Evolutionary conservation across 2,329 filamentous ascomycete species (phyloP), one percentile per base, ranked within the genome.

Genomic region (Tolypocladium ophioglossoides): DNA sequence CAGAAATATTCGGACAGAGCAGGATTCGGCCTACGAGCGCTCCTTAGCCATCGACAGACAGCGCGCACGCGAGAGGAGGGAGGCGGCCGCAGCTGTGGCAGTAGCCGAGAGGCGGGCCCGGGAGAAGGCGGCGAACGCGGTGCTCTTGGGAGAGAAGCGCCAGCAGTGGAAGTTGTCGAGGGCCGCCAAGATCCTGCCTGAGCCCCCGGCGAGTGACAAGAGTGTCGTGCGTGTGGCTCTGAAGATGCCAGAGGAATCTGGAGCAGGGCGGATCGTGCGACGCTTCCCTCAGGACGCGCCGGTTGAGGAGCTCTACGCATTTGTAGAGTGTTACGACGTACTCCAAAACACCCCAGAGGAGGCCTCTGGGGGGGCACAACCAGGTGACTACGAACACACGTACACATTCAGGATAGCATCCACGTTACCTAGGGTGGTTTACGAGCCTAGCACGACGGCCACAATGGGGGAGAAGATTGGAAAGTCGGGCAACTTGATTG

Each of bases 1-100:
- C n/a, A 80, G 92, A 48, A 88, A 75, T 62, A 75, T 99, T 37
- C 82, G 91, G n/a, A 82, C 87, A 57, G 84, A 96, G 68, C 94
- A 99, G 68, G 91, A 97, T 67, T 87, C 83, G 11, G 94, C 94
- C 0, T 99, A 99, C 68, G 91, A 99, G 71, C 83, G 91, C 57
- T 95, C 89, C 0, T 75, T 99, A 34, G 92, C 91, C 11, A 83
- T 85, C 56, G 94, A 99, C 70, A 79, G 91, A 40, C 91, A 96
- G 68, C 85, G 92, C 22, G 87, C 89, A 0, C 79, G 88, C 35
- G 82, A 86, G 67, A 83, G 82, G 66, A 81, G 81, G 51, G 91
- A 95, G 67, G 90, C 87, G 2, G 89, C 89, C 55, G 80, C 81
- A 0, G 80, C 81, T 1, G 87, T 86, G 20, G 81, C 80, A 32